A percentile compares a stretch with the other conserved stretches of the same genome.
Evolutionary conservation across 371 early-diverging fungal genomes (phyloP).

Genomic region (Mortierella sp.): DNA sequence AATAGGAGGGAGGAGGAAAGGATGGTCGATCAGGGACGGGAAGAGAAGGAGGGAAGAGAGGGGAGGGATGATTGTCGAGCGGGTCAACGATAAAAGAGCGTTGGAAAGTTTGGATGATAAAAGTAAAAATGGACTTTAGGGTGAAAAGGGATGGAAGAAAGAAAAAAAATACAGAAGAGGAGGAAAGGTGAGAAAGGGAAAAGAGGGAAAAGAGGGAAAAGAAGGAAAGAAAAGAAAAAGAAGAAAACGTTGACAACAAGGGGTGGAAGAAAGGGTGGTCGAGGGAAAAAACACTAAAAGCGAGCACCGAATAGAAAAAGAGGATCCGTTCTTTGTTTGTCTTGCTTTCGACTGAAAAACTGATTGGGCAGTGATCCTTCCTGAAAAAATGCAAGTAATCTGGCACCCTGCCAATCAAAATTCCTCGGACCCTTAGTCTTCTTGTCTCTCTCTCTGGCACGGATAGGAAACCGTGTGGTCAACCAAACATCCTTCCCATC

Average conservation of each 20-base stretch:
- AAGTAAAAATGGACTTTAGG: not conserved
- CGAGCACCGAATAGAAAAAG: not conserved
- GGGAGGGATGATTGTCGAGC: not conserved
- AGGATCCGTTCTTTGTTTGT: not conserved
- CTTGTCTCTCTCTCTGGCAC: not conserved
- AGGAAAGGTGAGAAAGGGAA: not conserved
- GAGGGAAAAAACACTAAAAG: not conserved
- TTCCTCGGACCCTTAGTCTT: no score
- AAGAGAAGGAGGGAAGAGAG: not conserved
- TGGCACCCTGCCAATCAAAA: not conserved
- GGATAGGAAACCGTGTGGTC: constrained; percentile 9
- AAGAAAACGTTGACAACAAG: not conserved
- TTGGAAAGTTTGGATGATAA: not conserved
- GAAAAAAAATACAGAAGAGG: not conserved
- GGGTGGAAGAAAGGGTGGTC: not conserved
- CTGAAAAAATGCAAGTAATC: not conserved
- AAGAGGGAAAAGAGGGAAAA: not conserved
- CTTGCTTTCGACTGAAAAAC: not conserved
- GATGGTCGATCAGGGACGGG: no score
- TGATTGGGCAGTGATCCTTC: constrained; percentile 3
- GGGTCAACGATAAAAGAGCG: not conserved
- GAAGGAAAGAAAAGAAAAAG: not conserved
- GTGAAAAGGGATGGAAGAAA: not conserved
- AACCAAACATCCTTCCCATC: not conserved
- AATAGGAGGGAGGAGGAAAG: not conserved